A percentile compares a stretch with the other conserved stretches of the same genome.
Conservation (phyloP, 345 rosid species). For the Populus pruinosa region DNA sequence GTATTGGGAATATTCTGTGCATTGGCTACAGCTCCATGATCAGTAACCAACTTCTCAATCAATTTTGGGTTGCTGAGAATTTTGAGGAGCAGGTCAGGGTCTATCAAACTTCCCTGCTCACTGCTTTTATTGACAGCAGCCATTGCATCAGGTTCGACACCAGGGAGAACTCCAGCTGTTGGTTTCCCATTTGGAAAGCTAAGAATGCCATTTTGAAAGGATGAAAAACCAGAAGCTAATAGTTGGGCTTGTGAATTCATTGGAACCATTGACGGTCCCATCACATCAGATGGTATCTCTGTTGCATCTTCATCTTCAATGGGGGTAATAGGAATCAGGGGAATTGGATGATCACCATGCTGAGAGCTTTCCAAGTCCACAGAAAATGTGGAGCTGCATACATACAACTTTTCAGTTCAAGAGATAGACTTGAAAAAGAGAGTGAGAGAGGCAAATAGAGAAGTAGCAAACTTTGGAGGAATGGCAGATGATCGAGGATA, state of each 20-base stretch:
- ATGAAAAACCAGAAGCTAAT: constrained; percentile 32
- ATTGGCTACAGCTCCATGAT: constrained; percentile 42
- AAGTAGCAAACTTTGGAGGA: constrained; percentile 63
- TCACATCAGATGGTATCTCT: constrained; percentile 40
- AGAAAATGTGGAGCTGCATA: constrained; percentile 60
- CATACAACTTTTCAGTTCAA: constrained; percentile 8
- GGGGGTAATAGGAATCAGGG: constrained; percentile 64
- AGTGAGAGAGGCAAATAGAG: constrained; percentile 7
- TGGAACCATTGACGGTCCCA: constrained; percentile 23
- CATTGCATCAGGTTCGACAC: constrained; percentile 53
- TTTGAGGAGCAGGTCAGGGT: constrained; percentile 71
- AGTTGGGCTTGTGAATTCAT: constrained; percentile 32
- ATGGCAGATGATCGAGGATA: constrained; percentile 86
- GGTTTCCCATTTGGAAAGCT: constrained; percentile 31
- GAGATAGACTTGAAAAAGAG: not conserved
- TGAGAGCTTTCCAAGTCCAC: constrained; percentile 40
- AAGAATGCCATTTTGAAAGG: constrained; percentile 23
- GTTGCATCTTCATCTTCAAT: constrained; percentile 79
- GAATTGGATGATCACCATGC: constrained; percentile 43
- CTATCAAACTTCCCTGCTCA: constrained; percentile 65
- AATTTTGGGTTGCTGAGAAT: constrained; percentile 75
- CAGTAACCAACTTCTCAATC: constrained; percentile 66
- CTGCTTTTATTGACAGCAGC: constrained; percentile 63
- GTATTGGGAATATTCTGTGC: constrained; percentile 32
- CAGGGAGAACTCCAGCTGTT: constrained; percentile 28